Base-by-base conservation (phyloP, 441 rosid species). In the Gossypium davidsonii region DNA sequence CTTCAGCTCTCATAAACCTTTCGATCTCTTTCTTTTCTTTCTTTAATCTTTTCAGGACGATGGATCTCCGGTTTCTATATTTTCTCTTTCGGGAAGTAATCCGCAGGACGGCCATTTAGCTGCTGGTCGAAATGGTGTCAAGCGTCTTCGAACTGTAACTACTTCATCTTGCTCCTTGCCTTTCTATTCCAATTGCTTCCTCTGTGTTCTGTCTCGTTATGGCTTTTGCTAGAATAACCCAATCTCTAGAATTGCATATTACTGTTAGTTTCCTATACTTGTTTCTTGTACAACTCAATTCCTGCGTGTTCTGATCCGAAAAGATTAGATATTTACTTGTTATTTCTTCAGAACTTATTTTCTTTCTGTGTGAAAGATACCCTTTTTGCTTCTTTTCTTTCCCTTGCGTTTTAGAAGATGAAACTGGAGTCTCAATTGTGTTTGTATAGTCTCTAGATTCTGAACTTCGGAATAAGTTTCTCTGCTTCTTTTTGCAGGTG, bases 111-210 rank as follows among this genome's bases (percentile, higher is more conserved):
- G 94, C 42, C 97, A 89, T 83, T 77, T 93, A 70, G 92, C 94
- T 52, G 98, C 98, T 23, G 99, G 92, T 31, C 86, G 97, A 25
- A 93, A 95, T 72, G 99, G 98, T 60, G 93, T 95, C 80, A 95
- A 91, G 85, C 97, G 99, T 64, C 98, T 95, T 67, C 98, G 99
- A 51, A 95, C 99, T n/a, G 99, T 95, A 87, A 81, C 88, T 70
- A 37, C 6, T 34, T 66, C 3, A 8, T 9, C 60, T 52, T 68
- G 3, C 11, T 10, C 9, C 58, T 6, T 7, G 58, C 42, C 1
- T 21, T 17, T 39, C 39, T 12, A 11, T 64, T 21, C 51, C 52
- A 3, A 61, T 34, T 42, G 28, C 6, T 64, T 59, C 31, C 64
- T 59, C 23, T 11, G 18, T 17, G 8, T 49, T 46, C 12, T 17